Base-by-base conservation (phyloP, 805 yeast species). In the Saccharomycopsis fodiens region DNA sequence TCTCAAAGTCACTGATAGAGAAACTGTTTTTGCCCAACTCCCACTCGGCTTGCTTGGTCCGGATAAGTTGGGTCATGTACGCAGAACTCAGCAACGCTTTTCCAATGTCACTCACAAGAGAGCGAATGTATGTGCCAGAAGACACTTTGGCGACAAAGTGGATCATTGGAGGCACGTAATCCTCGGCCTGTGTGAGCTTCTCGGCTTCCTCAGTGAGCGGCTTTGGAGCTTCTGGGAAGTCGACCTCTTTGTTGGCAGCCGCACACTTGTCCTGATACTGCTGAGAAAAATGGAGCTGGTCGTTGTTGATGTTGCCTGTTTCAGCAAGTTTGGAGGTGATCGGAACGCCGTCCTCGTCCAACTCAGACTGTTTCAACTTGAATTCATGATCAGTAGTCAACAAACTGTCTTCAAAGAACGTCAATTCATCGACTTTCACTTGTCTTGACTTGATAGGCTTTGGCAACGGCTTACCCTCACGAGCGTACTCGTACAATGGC, bases 81-180 rank as follows among this genome's bases (percentile, higher is more conserved):
- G 95, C 86, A 21, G 85, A 76, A 0, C 89, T 78, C 15, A 82
- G 80, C 58, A 89, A 65, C 0, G 91, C 83, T 49, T 83, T 74
- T 1, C 95, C 97, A 37, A 85, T 69, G 57, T 93, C 99, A 63
- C 95, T 86, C 41, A 93, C 72, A 44, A 93, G 66, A 2, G 96
- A 83, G 54, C 99, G 73, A 41, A 93, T 88, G 57, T 93, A 93
- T 0, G 97, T 93, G 1, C 99, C 99, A 0, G 97, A 87, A 1
- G 96, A 83, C 1, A 91, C 98, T 30, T 76, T 73, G 3, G 94
- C 76, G 13, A 72, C 74, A 54, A 93, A 76, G 55, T 83, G 89
- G 21, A 91, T 56, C 41, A 82, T 55, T 2, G 94, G 93, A 2
- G 86, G 79, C 51, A 73, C 69, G 47, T 68, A 72, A 2, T 52